Base-by-base conservation (phyloP, 2,329 filamentous ascomycete species). In the Grosmannia penicillata region DNA sequence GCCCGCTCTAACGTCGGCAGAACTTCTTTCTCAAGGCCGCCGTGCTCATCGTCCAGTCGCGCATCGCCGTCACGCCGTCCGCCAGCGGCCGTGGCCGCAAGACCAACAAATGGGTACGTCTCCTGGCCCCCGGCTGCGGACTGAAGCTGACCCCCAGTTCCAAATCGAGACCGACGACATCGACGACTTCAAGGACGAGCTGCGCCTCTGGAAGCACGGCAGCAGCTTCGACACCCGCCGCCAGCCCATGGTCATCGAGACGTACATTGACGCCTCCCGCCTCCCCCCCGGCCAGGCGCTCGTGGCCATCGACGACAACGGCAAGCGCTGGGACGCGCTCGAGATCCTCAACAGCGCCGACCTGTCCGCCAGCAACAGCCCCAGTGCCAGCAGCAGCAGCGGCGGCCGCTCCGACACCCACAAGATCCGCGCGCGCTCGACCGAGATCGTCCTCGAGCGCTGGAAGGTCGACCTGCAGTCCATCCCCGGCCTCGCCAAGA, bases 121-220 rank as follows among this genome's bases (percentile, higher is more conserved):
- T 18, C 22, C 1, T 9, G 1, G 14, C 4, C 35, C 4, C 6
- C 13, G 6, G 26, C 17, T 18, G 32, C 18, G 17, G 22, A 32
- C 17, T 9, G 19, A 4, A 15, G 10, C 40, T 45, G 25, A 43
- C 42, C n/a, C n/a, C 17, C 52, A 96, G 91, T 98, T 95, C 61
- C 93, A 94, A 64, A 77, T 95, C 49, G 82, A 94, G 48, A 79
- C 94, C 32, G 82, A 93, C 50, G 91, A 98, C 50, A 89, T 89
- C 45, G 84, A 94, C 53, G 77, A 82, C 43, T 86, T 94, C 53
- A 69, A 72, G 51, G 80, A 93, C 47, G 82, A 91, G 47, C 70
- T 96, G 45, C 70, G 72, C 49, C 68, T 75, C 41, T 98, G 87
- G 87, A 89, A 79, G 57, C 72, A 66, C 33, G 82, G 82, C 53